phyloP scores from a whole-genome alignment of 768 basidiomycete genomes.

The Suillus bovinus region DNA sequence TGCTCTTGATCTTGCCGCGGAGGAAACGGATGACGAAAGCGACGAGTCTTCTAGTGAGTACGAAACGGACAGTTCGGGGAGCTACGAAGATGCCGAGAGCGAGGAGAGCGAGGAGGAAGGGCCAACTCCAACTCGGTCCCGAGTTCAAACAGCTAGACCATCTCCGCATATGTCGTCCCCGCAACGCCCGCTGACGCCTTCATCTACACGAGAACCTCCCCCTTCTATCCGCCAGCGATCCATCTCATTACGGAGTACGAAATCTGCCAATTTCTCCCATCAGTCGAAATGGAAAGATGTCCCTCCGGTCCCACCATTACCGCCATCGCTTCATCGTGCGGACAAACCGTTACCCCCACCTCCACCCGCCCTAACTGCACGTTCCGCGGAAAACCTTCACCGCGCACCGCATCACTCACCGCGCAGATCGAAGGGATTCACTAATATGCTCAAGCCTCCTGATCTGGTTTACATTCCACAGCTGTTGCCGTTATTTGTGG shows the following conservation, averaged over 20 bases:
- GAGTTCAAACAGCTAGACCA: background rate
- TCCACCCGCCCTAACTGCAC: conserved; percentile 19
- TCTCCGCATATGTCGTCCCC: conserved; percentile 6
- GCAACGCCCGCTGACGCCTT: conserved; percentile 4
- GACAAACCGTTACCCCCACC: conserved; percentile 47
- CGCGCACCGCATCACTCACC: conserved; percentile 14
- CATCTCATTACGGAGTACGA: conserved; percentile 46
- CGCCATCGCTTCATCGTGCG: conserved; percentile 32
- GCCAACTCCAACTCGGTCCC: conserved; percentile 1
- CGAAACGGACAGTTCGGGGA: conserved; percentile 20
- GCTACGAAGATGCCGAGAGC: conserved; percentile 11
- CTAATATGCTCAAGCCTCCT: conserved; percentile 62
- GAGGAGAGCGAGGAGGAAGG: conserved; percentile 15
- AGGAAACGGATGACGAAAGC: conserved; percentile 52
- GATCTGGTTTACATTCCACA: conserved; percentile 77
- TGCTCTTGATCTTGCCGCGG: conserved; percentile 78
- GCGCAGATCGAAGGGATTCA: conserved; percentile 45
- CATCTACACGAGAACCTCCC: conserved; percentile 8
- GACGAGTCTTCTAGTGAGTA: conserved; percentile 44
- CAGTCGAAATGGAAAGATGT: conserved; percentile 27
- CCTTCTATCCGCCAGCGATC: conserved; percentile 30
- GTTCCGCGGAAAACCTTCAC: conserved; percentile 20
- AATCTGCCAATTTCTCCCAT: conserved; percentile 42
- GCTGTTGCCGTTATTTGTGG: conserved; percentile 85
- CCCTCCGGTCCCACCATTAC: conserved; percentile 45